phyloP scores from a whole-genome alignment of 2,329 filamentous ascomycete genomes.

The Nothopassalora personata region DNA sequence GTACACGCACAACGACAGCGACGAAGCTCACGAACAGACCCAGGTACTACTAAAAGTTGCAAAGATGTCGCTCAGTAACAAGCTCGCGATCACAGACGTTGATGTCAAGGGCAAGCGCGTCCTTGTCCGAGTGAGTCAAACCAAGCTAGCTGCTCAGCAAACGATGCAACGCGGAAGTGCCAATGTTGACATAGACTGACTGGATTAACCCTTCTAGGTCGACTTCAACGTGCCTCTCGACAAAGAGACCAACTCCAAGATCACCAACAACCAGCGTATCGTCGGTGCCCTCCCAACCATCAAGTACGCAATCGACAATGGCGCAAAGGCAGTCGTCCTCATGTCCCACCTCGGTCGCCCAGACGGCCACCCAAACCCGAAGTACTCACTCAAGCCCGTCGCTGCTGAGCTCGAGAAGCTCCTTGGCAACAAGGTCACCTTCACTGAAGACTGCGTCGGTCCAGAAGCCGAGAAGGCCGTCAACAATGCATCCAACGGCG shows the following conservation, averaged over 20 bases:
- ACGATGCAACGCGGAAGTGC: not conserved
- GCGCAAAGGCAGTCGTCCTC: constrained; percentile 67
- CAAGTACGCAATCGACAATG: constrained; percentile 38
- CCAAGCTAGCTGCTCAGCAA: not conserved
- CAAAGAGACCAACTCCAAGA: constrained; percentile 65
- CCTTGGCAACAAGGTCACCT: constrained; percentile 75
- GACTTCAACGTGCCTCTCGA: constrained; percentile 99
- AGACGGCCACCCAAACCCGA: constrained; percentile 79
- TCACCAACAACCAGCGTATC: constrained; percentile 98
- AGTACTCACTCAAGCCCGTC: constrained; percentile 93
- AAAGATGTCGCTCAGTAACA: constrained; percentile 95
- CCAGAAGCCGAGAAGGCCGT: constrained; percentile 85
- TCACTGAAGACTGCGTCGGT: constrained; percentile 87
- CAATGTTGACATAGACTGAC: not conserved
- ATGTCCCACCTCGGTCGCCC: constrained; percentile 99
- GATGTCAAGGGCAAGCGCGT: constrained; percentile 98
- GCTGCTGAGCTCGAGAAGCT: constrained; percentile 72
- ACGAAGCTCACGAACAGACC: not conserved
- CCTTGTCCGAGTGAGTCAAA: constrained; percentile 69
- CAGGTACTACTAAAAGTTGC: not conserved
- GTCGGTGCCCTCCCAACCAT: constrained; percentile 64
- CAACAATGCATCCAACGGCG: constrained; percentile 71
- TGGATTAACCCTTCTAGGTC: constrained; percentile 54
- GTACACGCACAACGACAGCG: not conserved
- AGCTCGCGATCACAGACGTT: constrained; percentile 93